Base-by-base conservation (phyloP, 306 rosid genomes). In the Casuarina glauca region DNA sequence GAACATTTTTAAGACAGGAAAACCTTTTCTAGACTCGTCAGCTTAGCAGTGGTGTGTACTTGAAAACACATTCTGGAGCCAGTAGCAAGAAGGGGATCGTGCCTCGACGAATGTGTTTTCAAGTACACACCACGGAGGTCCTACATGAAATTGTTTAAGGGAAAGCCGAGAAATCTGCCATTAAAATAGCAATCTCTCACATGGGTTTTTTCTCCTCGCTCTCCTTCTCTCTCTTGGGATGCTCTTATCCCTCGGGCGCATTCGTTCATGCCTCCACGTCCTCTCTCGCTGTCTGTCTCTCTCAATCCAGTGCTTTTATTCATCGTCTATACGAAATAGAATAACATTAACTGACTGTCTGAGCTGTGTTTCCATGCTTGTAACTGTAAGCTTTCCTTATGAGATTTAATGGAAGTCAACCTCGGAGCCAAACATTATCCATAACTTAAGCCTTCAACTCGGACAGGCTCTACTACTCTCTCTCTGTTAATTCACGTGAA, bases 341-440 rank as follows among this genome's bases (percentile, higher is more conserved):
- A 57, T 19, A 57, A 20, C 69, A 62, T 1, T 15, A 11, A 4
- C 69, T 36, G 69, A 42, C 57, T 72, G 76, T 76, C 78, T 83
- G 73, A 85, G 82, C 89, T 81, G 84, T 80, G 90, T 83, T 77
- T 71, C 80, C 80, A 73, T 74, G 39, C 46, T 46, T 78, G 48
- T 10, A 55, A 55, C 50, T 16, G 71, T 32, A 17, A 6, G 36
- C 20, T 79, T 63, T 44, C 55, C 54, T 19, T 17, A 15, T 17
- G 66, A 48, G 51, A 39, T 55, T 39, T 7, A 46, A 52, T 0
- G 50, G 7, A 74, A 74, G 79, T 42, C 49, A 67, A 67, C 64
- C 64, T 20, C 11, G 3, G 64, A 26, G 9, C 6, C 6, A 2
- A 3, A 42, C 42, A 15, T 26, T 26, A 26, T 0, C 32, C 32